A percentile compares a stretch with the other conserved stretches of the same genome.
phyloP scores from a whole-genome alignment of 768 basidiomycete species.

The Cystofilobasidium capitatum region DNA sequence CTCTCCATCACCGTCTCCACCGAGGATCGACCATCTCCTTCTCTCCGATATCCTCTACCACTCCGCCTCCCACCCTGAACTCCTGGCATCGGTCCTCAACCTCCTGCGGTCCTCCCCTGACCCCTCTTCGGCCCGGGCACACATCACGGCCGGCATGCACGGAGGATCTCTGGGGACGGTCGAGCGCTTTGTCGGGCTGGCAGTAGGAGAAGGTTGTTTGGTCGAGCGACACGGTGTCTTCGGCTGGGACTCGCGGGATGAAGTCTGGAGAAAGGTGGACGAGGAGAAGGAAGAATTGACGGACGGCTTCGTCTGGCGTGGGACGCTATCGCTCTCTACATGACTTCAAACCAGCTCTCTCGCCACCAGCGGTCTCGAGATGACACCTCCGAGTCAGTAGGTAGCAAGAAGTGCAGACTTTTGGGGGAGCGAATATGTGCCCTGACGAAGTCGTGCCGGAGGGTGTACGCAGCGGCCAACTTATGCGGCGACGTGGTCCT shows the following conservation, averaged over 20 bases:
- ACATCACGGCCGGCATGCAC: slow-evolving; percentile 26
- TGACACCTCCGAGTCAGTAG: no score
- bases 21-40: slow-evolving; percentile 52
- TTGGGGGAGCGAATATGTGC: no score
- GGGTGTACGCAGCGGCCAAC: no score
- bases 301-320: slow-evolving; percentile 18
- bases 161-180: slow-evolving; percentile 6
- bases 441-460: no score
- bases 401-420: no score
- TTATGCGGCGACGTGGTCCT: no score
- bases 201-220: background rate
- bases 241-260: background rate
- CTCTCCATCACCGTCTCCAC: background rate
- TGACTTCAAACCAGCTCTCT: no score
- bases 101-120: slow-evolving; percentile 45
- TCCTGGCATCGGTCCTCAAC: slow-evolving; percentile 47
- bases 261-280: slow-evolving; percentile 1
- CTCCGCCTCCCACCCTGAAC: slow-evolving; percentile 50
- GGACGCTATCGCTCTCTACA: no score
- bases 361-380: no score
- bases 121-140: slow-evolving; percentile 44
- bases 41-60: slow-evolving; percentile 68
- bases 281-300: background rate
- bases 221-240: background rate
- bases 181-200: slow-evolving; percentile 13